phyloP scores from a whole-genome alignment of 345 rosid genomes.

The Corchorus olitorius region DNA sequence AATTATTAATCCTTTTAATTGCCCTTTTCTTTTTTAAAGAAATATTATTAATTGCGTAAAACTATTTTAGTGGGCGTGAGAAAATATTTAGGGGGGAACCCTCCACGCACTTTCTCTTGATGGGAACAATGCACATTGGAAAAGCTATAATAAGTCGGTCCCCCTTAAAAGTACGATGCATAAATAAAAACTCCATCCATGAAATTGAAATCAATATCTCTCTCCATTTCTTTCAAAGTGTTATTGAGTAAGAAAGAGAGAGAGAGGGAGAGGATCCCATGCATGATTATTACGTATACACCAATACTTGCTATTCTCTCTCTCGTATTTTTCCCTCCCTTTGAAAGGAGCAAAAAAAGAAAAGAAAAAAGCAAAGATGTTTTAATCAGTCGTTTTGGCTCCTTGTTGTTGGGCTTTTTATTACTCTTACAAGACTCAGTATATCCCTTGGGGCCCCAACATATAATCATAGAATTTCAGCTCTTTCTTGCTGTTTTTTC shows the following conservation, averaged over 20 bases:
- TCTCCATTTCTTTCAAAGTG: background rate
- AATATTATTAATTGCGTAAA: background rate
- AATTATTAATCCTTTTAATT: background rate
- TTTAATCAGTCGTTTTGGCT: background rate
- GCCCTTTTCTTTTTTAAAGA: background rate
- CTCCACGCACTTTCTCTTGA: slow-evolving; percentile 14
- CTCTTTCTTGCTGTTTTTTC: no score
- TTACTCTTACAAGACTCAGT: background rate
- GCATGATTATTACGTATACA: slow-evolving; percentile 18
- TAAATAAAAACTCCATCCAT: background rate
- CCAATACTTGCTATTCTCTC: background rate
- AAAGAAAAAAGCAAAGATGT: background rate
- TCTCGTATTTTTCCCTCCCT: background rate
- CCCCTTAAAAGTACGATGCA: background rate
- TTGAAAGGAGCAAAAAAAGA: no score
- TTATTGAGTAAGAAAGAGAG: background rate
- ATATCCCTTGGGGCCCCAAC: background rate
- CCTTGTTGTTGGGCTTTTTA: slow-evolving; percentile 11
- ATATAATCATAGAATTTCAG: background rate
- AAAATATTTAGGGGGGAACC: background rate
- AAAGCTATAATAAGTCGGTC: slow-evolving; percentile 16
- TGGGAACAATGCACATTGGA: background rate
- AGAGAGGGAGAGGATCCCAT: slow-evolving; percentile 9
- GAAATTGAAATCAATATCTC: background rate
- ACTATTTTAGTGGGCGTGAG: background rate